These are phyloP conservation scores for Athelia psychrophila DNA, from an alignment of 1,284 basidiomycete genomes.

Conservation along the genomic window DNA sequence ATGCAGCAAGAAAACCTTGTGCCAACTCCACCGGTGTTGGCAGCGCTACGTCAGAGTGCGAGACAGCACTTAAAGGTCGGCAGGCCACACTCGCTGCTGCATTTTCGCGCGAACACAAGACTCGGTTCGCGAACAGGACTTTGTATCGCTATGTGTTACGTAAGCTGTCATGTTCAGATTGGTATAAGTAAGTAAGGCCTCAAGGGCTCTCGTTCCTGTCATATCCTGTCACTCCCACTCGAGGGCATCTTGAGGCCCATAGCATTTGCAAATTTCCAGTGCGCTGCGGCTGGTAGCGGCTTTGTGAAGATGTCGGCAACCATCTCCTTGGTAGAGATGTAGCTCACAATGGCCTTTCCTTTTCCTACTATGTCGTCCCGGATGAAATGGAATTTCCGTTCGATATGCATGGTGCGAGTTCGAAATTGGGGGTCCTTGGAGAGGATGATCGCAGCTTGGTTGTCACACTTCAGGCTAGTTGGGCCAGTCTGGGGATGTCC, in stretches of 20 bases:
- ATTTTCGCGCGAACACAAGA: slow-evolving; percentile 15
- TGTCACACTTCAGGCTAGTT: slow-evolving; percentile 18
- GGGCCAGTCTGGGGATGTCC: slow-evolving; percentile 20
- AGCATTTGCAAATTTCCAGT: slow-evolving; percentile 18
- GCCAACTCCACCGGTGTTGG: slow-evolving; percentile 43
- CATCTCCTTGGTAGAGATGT: slow-evolving; percentile 19
- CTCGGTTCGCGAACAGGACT: slow-evolving; percentile 1
- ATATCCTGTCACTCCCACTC: slow-evolving; percentile 19
- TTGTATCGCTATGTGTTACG: no score
- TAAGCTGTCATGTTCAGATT: no score
- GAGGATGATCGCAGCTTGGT: slow-evolving; percentile 16
- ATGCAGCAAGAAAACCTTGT: slow-evolving; percentile 36
- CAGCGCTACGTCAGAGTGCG: slow-evolving; percentile 26
- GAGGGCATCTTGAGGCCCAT: slow-evolving; percentile 16
- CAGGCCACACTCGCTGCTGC: slow-evolving; percentile 12
- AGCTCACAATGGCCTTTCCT: slow-evolving; percentile 13
- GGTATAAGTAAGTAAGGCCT: no score
- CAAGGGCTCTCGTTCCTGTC: not conserved
- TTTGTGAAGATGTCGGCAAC: slow-evolving; percentile 26
- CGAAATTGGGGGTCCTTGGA: slow-evolving; percentile 14
- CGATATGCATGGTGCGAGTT: slow-evolving; percentile 19
- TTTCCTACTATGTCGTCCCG: slow-evolving; percentile 21
- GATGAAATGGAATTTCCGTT: slow-evolving; percentile 24
- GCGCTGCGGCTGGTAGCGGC: slow-evolving; percentile 11
- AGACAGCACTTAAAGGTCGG: slow-evolving; percentile 10